Percentiles rank a stretch among this genome's conserved stretches.
phyloP scores from a whole-genome alignment of 306 rosid genomes.

The Medicago lupulina region DNA sequence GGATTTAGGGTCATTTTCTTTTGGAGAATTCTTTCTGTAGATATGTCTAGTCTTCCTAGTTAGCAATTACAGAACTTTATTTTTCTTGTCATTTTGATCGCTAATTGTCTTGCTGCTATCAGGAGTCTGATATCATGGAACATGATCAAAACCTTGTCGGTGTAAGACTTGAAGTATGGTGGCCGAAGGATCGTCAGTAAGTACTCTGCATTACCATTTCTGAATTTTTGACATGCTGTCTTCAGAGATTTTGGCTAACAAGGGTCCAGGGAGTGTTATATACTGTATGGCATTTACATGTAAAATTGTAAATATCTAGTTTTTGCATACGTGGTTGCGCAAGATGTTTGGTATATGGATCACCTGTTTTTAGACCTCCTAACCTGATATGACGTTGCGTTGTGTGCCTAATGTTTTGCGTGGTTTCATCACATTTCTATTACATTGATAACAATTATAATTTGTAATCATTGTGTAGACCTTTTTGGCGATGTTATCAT shows the following conservation, averaged over 20 bases:
- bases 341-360: neutral
- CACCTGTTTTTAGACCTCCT: constrained; percentile 11
- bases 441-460: neutral
- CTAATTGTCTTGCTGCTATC: constrained; percentile 35
- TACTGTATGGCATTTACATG: constrained; percentile 10
- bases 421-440: constrained; percentile 23
- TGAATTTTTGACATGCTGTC: constrained; percentile 22
- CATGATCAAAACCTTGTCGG: constrained; percentile 68
- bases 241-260: constrained; percentile 28
- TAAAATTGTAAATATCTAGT: constrained; percentile 10
- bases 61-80: constrained; percentile 20
- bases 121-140: constrained; percentile 58
- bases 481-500: constrained; percentile 15
- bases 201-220: constrained; percentile 40
- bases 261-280: constrained; percentile 14
- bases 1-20: constrained; percentile 7
- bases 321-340: neutral
- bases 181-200: constrained; percentile 86
- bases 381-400: constrained; percentile 16
- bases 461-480: constrained; percentile 26
- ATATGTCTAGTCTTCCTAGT: constrained; percentile 29
- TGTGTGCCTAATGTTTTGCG: neutral
- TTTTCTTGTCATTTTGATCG: constrained; percentile 31
- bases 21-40: constrained; percentile 12
- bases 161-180: constrained; percentile 75